These are phyloP conservation scores for Pyrus bretschneideri DNA, from an alignment of 306 rosid genomes.

Conservation along the genomic window DNA sequence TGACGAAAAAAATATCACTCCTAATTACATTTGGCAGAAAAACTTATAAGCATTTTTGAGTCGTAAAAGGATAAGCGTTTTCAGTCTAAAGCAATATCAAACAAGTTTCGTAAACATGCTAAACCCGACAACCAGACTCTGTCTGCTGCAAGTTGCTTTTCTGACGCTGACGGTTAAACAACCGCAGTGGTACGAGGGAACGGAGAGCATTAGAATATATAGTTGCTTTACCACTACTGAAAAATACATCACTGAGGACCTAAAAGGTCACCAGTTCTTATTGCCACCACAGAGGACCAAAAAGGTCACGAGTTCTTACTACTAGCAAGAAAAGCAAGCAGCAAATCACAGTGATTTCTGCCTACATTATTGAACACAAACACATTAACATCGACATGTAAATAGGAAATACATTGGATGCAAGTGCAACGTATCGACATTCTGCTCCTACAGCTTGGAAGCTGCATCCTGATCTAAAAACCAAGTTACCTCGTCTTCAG, in stretches of 20 bases:
- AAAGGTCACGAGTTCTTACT: neutral
- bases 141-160: too few species aligned
- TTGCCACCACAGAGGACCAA: neutral
- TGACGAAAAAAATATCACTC: too few species aligned
- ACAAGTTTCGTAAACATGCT: too few species aligned
- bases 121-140: too few species aligned
- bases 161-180: too few species aligned
- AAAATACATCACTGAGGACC: neutral
- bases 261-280: neutral
- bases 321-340: conserved; percentile 1
- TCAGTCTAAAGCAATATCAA: too few species aligned
- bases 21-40: too few species aligned
- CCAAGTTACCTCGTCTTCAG: conserved; percentile 83
- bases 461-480: conserved; percentile 88
- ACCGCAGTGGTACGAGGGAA: too few species aligned
- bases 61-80: too few species aligned
- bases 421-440: conserved; percentile 12
- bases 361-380: neutral
- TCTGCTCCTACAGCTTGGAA: conserved; percentile 56
- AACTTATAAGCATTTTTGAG: too few species aligned
- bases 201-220: too few species aligned
- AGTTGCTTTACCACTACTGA: neutral
- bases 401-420: neutral
- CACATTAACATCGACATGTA: neutral
- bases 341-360: neutral